Evolutionary conservation across 495 filamentous ascomycete species (phyloP), one percentile per base, ranked within the genome.

Genomic region (Tuber calosporum): DNA sequence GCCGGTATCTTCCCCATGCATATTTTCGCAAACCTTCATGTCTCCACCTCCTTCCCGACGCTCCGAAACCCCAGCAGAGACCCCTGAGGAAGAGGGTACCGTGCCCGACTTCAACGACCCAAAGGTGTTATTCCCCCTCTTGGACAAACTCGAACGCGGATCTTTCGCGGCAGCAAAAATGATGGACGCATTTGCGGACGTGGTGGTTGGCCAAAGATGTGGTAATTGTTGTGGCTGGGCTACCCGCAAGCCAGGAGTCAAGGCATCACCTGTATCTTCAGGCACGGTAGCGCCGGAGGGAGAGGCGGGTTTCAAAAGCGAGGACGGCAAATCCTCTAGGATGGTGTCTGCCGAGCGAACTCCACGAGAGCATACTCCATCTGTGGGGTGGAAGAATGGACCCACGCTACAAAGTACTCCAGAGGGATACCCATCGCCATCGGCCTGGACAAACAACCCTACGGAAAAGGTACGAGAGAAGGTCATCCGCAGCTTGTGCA

Each of bases 151-250:
- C 26, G 68, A 75, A 66, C 42, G 68, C n/a, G 75, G 68, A 17
- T 76, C 75, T 1, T 71, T 75, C 26, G 73, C 73, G 38, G 75
- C 53, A 45, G 58, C 73, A 34, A 68, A 74, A 26, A 38, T 75
- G 58, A 71, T 76, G 73, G 68, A 76, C 9, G 73, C 73, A 4
- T 76, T 67, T 36, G 75, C 73, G 4, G 75, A 75, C 20, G 42
- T 19, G 34, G 74, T 76, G 2, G 45, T 75, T 22, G 71, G 71
- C 37, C 72, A 76, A 40, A 62, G 30, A 34, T 62, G 53, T 11
- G 11, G 13, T 13, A 34, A 34, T 13, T 17, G 26, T 34, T 62
- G 13, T 26, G 26, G 6, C 11, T 17, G 26, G 53, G 1, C 11
- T 62, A 4, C 4, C n/a, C 26, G 1, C 26, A 34, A 34, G 13